Evolutionary conservation across 768 basidiomycete species (phyloP), one percentile per base, ranked within the genome.

Genomic region (Lactifluus pinguis): DNA sequence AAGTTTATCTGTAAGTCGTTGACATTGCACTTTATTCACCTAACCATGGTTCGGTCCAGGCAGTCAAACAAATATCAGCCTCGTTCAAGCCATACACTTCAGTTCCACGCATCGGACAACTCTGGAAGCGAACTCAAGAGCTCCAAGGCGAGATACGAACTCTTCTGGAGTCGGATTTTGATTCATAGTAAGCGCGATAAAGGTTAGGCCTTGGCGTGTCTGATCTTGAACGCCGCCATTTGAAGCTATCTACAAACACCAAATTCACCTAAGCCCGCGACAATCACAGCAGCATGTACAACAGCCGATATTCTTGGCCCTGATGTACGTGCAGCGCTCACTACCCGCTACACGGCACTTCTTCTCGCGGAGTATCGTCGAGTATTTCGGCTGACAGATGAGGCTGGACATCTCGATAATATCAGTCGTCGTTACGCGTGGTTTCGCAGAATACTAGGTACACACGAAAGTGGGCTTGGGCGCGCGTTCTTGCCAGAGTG

Each of bases 371-470:
- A 98, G 70, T 99, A 98, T 70, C 86, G 94, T 11, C 86, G 94
- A 21, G 95, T 99, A 69, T 98, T 99, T 75, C 84, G 89, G 52
- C 83, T 89, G 7, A 86, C 85, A 6, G 94, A 97, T 64, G 97
- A 98, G 73, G 93, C 97, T 2, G 97, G 95, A 4, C 92, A 97
- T 68, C 78, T 99, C 49, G 97, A 99, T 75, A 99, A 99, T 65
- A 79, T 97, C 6, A 84, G 92, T 0, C 78, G 97, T 15, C 83
- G 97, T 45, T 98, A 92, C 67, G 92, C 94, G 4, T 99, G 95
- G 94, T 98, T 98, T 74, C 79, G 89, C 21, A 82, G 95, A 32
- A 72, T 94, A 34, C 74, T 99, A 21, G 84, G 86, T 59, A 84
- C 82, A 6, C 91, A 97, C 71, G 95, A 98, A 66, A 80, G 89